These are phyloP conservation scores for Agrocybe praecox DNA, from an alignment of 768 basidiomycete genomes.

Conservation along the genomic window DNA sequence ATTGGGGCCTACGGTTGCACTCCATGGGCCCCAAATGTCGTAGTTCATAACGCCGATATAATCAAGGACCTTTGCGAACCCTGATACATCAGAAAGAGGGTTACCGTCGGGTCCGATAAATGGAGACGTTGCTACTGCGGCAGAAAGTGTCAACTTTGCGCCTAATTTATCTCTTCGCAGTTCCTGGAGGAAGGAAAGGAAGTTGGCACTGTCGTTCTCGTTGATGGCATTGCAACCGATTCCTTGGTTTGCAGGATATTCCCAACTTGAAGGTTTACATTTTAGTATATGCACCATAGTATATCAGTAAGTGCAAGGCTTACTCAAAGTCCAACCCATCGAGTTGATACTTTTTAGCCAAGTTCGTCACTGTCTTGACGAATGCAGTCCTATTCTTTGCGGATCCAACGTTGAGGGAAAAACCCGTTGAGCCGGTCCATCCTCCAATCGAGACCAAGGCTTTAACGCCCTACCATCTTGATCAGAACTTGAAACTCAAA, in stretches of 20 bases:
- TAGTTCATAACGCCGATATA: slow-evolving; percentile 68
- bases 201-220: slow-evolving; percentile 71
- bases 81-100: slow-evolving; percentile 68
- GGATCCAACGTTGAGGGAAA: slow-evolving; percentile 64
- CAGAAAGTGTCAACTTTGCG: slow-evolving; percentile 59
- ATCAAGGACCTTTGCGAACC: slow-evolving; percentile 68
- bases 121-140: slow-evolving; percentile 41
- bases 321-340: slow-evolving; percentile 65
- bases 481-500: neutral
- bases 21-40: slow-evolving; percentile 69
- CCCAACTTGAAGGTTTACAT: slow-evolving; percentile 62
- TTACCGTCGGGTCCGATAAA: slow-evolving; percentile 48
- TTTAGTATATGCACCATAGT: neutral
- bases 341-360: slow-evolving; percentile 54
- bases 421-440: slow-evolving; percentile 67
- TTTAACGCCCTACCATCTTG: slow-evolving; percentile 48
- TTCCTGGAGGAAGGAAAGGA: slow-evolving; percentile 75
- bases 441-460: slow-evolving; percentile 69
- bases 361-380: slow-evolving; percentile 53
- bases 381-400: slow-evolving; percentile 63
- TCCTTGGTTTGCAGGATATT: slow-evolving; percentile 76
- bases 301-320: slow-evolving; percentile 12
- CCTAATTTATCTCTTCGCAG: slow-evolving; percentile 61
- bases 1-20: slow-evolving; percentile 75
- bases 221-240: slow-evolving; percentile 71